phyloP scores from a whole-genome alignment of 306 rosid genomes.

The Fragaria nilgerrensis region DNA sequence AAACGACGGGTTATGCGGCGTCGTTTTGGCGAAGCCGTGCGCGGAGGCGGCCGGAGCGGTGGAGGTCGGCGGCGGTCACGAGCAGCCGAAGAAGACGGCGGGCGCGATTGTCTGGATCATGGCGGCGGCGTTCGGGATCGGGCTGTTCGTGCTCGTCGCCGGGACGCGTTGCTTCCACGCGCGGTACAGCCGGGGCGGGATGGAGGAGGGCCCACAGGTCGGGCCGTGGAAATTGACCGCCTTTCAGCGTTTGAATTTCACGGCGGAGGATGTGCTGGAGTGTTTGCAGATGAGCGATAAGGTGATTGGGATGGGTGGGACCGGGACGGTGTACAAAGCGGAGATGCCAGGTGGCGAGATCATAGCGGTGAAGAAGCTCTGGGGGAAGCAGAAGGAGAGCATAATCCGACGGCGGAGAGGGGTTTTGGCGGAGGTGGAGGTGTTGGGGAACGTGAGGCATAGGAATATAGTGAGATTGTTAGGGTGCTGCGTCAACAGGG shows the following conservation, averaged over 20 bases:
- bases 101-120: conserved; percentile 87
- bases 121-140: conserved; percentile 90
- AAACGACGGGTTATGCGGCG: conserved; percentile 76
- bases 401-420: conserved; percentile 72
- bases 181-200: conserved; percentile 48
- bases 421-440: conserved; percentile 90
- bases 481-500: conserved; percentile 93
- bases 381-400: conserved; percentile 75
- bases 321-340: conserved; percentile 78
- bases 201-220: conserved; percentile 35
- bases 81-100: conserved; percentile 63
- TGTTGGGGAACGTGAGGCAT: conserved; percentile 90
- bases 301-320: conserved; percentile 85
- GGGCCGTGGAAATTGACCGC: conserved; percentile 93
- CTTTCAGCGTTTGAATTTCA: conserved; percentile 80
- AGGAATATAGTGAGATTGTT: conserved; percentile 90
- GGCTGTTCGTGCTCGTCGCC: conserved; percentile 70
- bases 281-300: conserved; percentile 69
- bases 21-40: conserved; percentile 55
- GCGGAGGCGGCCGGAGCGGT: conserved; percentile 30
- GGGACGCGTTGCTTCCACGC: conserved; percentile 88
- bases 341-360: conserved; percentile 96
- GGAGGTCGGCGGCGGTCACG: conserved; percentile 27
- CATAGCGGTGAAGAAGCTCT: conserved; percentile 82
- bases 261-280: conserved; percentile 84